Evolutionary conservation across 108 stramenopile genomes (phyloP).

Genomic region (Stephanodiscus triporus): DNA sequence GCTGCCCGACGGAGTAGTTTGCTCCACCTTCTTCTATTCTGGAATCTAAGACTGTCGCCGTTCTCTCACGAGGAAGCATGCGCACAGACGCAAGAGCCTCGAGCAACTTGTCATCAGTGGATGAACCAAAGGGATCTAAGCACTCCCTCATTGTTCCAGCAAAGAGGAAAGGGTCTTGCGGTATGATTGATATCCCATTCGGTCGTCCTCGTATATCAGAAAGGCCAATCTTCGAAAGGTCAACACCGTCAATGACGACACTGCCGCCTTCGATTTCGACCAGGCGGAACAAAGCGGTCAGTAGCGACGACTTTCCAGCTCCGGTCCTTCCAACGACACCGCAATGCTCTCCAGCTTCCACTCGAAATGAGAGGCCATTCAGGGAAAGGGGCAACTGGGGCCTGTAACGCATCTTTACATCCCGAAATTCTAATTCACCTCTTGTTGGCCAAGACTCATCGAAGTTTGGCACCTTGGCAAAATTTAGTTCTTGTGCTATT

Average conservation of each 20-base stretch:
- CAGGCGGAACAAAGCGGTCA: constrained; percentile 80
- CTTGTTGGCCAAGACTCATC: constrained; percentile 69
- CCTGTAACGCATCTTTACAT: constrained; percentile 80
- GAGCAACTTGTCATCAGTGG: constrained; percentile 68
- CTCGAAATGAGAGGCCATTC: constrained; percentile 69
- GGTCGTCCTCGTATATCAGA: constrained; percentile 77
- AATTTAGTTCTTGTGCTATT: constrained; percentile 63
- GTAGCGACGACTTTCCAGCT: constrained; percentile 63
- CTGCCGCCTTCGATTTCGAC: constrained; percentile 81
- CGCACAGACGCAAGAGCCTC: constrained; percentile 77
- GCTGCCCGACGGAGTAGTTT: constrained; percentile 91
- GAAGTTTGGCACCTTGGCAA: constrained; percentile 32
- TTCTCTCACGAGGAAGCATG: constrained; percentile 45
- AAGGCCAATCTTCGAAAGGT: constrained; percentile 71
- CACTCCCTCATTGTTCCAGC: constrained; percentile 91
- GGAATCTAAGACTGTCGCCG: constrained; percentile 37
- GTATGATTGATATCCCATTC: constrained; percentile 87
- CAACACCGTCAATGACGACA: constrained; percentile 81
- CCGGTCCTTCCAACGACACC: constrained; percentile 83
- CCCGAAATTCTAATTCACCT: constrained; percentile 65
- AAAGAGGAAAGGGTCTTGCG: constrained; percentile 95
- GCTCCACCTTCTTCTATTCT: constrained; percentile 85
- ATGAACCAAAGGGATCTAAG: constrained; percentile 87
- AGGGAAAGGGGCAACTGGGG: constrained; percentile 73
- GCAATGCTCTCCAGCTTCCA: constrained; percentile 71